Base-by-base conservation (phyloP, 2,329 filamentous ascomycete genomes). In the Curvularia sp. region DNA sequence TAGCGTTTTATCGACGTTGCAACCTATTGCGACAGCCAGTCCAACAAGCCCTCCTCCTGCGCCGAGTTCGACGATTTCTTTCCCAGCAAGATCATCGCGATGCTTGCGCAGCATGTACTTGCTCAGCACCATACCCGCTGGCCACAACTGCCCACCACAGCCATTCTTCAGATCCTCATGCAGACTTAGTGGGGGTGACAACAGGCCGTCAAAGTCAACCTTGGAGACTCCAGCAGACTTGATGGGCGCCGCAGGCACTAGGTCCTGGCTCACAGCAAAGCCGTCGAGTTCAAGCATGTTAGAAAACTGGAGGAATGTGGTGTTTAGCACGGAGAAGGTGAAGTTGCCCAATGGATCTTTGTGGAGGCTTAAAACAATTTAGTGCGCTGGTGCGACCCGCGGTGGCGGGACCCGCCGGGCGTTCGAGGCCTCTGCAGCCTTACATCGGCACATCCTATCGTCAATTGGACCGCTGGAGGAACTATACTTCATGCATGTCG, bases 61-160 rank as follows among this genome's bases (percentile, higher is more conserved):
- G 55, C 95, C 95, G 41, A 99, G 84, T 79, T 98, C 95, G 70
- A 98, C 82, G 91, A 96, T 92, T 77, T 86, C 85, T 64, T 90
- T 88, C 57, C 85, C 81, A 56, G 77, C 78, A 63, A 96, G 77
- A 65, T 86, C 80, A n/a, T 84, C 79, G 61, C 80, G 81, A 68
- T 91, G 90, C 72, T 88, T 88, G 51, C 89, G 86, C 58, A 98
- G 82, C 84, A 98, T 85, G 74, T 98, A 96, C 77, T 89, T 92
- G 19, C 90, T 86, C 52, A 99, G 82, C 15, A 95, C 86, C 87
- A 96, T 90, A 10, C 95, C 95, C 0, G 94, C 94, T 3, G 93
- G 94, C 95, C 95, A 98, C 10, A 96, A 84, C 78, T 96, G 91
- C 2, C 95, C 95, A 48, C 95, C 95, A 77, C 95, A 98, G 60